phyloP scores from a whole-genome alignment of 108 stramenopile genomes.

The Skeletonema potamos region DNA sequence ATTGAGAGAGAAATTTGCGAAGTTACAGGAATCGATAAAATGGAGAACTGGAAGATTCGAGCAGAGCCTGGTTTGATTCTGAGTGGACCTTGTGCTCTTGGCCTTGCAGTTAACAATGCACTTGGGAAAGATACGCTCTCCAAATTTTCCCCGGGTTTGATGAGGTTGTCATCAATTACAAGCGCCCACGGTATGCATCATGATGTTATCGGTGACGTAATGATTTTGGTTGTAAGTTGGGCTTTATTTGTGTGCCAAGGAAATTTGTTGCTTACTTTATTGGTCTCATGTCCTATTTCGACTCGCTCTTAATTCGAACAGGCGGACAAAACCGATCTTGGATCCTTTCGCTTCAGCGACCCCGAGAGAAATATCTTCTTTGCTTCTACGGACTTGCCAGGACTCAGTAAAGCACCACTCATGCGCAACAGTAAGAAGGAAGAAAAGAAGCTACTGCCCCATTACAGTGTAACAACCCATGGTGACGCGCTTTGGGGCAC shows the following conservation, averaged over 20 bases:
- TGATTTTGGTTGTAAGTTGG: conserved; percentile 38
- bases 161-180: neutral
- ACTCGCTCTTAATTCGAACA: neutral
- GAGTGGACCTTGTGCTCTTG: conserved; percentile 62
- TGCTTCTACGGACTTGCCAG: conserved; percentile 55
- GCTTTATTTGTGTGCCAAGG: neutral
- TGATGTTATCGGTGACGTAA: conserved; percentile 39
- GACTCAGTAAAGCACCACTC: conserved; percentile 36
- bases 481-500: conserved; percentile 48
- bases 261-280: neutral
- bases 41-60: conserved; percentile 57
- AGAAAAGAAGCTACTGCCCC: conserved; percentile 18
- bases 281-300: neutral
- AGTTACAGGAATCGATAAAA: conserved; percentile 17
- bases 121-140: conserved; percentile 48
- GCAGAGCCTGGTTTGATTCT: conserved; percentile 41
- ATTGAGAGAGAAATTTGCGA: conserved; percentile 51
- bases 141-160: conserved; percentile 40
- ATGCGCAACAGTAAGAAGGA: conserved; percentile 1
- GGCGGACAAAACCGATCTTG: conserved; percentile 51
- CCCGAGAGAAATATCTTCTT: conserved; percentile 51
- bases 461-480: conserved; percentile 39
- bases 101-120: conserved; percentile 50
- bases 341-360: conserved; percentile 58
- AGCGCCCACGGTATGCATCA: conserved; percentile 2